Evolutionary conservation across 441 rosid species (phyloP).

Genomic region (Biscutella laevigata): DNA sequence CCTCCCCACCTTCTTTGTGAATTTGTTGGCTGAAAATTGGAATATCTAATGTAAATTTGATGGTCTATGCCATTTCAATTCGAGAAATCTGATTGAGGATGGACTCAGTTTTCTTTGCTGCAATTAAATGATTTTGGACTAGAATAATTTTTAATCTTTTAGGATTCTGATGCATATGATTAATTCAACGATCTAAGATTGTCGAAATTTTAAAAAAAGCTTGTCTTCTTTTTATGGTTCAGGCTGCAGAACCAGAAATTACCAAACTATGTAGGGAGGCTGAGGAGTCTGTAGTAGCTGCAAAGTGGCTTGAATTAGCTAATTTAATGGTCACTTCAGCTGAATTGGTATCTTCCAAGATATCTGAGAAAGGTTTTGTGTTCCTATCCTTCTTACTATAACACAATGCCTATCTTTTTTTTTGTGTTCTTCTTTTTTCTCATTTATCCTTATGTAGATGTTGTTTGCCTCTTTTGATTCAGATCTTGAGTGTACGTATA

Average conservation of each 20-base stretch:
- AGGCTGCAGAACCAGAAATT: slow-evolving; percentile 86
- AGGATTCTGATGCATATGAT: background rate
- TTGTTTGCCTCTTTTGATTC: slow-evolving; percentile 4
- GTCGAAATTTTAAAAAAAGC: background rate
- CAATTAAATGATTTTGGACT: background rate
- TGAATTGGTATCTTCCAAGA: slow-evolving; percentile 74
- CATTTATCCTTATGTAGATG: background rate
- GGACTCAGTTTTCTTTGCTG: background rate
- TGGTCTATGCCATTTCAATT: too few relatives aligned
- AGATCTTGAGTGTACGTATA: slow-evolving; percentile 95
- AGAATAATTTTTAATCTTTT: background rate
- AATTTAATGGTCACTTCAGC: slow-evolving; percentile 85
- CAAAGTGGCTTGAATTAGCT: slow-evolving; percentile 76
- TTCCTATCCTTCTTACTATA: background rate
- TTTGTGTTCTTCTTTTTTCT: background rate
- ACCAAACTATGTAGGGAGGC: slow-evolving; percentile 71
- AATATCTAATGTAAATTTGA: too few relatives aligned
- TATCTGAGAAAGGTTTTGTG: slow-evolving; percentile 78
- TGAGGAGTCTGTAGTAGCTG: slow-evolving; percentile 51
- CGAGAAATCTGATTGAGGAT: background rate
- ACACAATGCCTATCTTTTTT: background rate
- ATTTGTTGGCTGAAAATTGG: background rate
- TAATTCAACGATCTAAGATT: background rate
- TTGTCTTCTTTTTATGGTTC: slow-evolving; percentile 9
- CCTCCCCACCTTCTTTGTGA: background rate